Percentiles rank a stretch among this genome's conserved stretches.
These are phyloP conservation scores for Cladosporium sp. DNA, from an alignment of 2,329 filamentous ascomycete genomes.

Conservation along the genomic window DNA sequence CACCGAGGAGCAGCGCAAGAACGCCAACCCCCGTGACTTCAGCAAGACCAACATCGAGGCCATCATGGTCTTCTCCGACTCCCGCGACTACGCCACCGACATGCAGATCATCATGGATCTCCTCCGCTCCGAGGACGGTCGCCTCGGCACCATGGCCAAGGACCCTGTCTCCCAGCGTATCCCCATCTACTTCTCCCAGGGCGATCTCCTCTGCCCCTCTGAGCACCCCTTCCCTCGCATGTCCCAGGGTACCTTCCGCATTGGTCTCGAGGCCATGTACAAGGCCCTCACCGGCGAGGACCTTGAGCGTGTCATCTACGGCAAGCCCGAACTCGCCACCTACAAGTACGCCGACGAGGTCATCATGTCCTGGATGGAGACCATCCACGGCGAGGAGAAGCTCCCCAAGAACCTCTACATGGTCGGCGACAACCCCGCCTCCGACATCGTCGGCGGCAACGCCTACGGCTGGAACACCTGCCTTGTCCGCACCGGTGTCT, in stretches of 20 bases:
- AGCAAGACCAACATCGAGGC: conserved; percentile 67
- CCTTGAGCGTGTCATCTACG: conserved; percentile 71
- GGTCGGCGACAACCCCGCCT: conserved; percentile 71
- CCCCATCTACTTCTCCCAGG: conserved; percentile 70
- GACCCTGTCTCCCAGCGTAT: conserved; percentile 64
- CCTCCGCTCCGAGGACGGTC: conserved; percentile 63
- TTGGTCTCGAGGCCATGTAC: conserved; percentile 70
- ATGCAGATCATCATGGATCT: conserved; percentile 74
- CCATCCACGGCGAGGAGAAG: conserved; percentile 67
- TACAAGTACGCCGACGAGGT: conserved; percentile 76
- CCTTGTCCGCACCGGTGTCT: conserved; percentile 72
- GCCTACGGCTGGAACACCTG: conserved; percentile 82
- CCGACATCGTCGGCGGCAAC: conserved; percentile 72
- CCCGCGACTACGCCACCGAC: conserved; percentile 69
- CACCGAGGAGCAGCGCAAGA: conserved; percentile 62
- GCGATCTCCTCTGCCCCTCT: conserved; percentile 57
- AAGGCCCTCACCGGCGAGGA: conserved; percentile 65
- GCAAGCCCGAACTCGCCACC: conserved; percentile 70
- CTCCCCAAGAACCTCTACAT: conserved; percentile 70
- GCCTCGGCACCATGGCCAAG: conserved; percentile 60
- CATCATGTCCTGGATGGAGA: conserved; percentile 69
- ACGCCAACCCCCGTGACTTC: conserved; percentile 68
- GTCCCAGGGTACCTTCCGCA: conserved; percentile 72
- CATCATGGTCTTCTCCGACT: conserved; percentile 72
- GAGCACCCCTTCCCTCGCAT: conserved; percentile 58